Evolutionary conservation across 768 basidiomycete genomes (phyloP).

Genomic region (Tubosaeta sp.): DNA sequence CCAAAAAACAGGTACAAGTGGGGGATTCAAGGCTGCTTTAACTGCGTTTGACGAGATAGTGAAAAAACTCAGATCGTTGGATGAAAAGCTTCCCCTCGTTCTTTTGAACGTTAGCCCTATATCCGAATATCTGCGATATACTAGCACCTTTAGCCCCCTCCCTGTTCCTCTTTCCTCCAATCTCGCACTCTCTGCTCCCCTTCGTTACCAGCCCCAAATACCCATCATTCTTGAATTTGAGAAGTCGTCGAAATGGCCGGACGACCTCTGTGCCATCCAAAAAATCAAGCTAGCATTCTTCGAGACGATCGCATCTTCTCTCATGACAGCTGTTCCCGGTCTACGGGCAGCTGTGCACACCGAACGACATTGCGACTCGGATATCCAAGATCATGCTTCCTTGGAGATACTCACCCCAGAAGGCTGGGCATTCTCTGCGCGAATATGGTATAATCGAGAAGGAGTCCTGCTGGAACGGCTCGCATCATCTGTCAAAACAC

Average conservation of each 20-base stretch:
- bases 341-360: constrained; percentile 57
- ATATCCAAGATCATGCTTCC: constrained; percentile 62
- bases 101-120: constrained; percentile 72
- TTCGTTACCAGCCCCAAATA: constrained; percentile 66
- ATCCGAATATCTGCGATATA: constrained; percentile 76
- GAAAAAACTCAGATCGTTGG: constrained; percentile 68
- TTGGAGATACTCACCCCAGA: constrained; percentile 76
- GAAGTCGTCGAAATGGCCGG: constrained; percentile 90
- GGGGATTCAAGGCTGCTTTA: constrained; percentile 71
- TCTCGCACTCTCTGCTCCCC: constrained; percentile 49
- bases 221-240: constrained; percentile 86
- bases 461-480: constrained; percentile 70
- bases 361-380: constrained; percentile 45
- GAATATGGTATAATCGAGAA: constrained; percentile 88
- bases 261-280: constrained; percentile 88
- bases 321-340: constrained; percentile 51
- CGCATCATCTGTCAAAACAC: constrained; percentile 40
- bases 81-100: constrained; percentile 68
- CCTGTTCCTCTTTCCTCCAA: constrained; percentile 56
- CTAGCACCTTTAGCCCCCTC: constrained; percentile 76
- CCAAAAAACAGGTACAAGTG: constrained; percentile 32
- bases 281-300: constrained; percentile 93
- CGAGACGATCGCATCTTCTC: constrained; percentile 65
- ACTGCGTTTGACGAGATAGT: constrained; percentile 77
- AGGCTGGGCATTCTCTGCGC: constrained; percentile 83